phyloP scores from a whole-genome alignment of 2,329 filamentous ascomycete species.

The Xylariaceae sp. region DNA sequence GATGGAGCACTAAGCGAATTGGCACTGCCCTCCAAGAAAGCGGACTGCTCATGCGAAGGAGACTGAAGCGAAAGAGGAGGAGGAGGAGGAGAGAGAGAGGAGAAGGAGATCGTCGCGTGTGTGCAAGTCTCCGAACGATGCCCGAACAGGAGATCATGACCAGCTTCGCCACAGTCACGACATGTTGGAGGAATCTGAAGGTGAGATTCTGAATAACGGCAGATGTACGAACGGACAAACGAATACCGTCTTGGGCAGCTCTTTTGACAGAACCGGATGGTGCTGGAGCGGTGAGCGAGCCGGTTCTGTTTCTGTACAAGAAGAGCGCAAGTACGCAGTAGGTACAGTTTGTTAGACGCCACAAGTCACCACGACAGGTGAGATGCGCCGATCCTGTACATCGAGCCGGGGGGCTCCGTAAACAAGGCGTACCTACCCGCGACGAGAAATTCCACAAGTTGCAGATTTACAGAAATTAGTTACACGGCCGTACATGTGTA shows the following conservation, averaged over 20 bases:
- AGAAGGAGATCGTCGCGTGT: not conserved
- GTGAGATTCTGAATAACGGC: not conserved
- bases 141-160: not conserved
- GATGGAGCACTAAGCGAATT: conserved; percentile 9
- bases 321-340: no score
- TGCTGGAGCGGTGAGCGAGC: not conserved
- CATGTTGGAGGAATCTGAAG: not conserved
- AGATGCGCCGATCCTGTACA: conserved; percentile 10
- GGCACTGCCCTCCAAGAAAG: no score
- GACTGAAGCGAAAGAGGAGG: not conserved
- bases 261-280: not conserved
- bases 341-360: conserved; percentile 6
- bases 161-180: not conserved
- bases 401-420: conserved; percentile 13
- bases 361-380: conserved; percentile 12
- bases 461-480: no score
- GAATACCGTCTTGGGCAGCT: no score
- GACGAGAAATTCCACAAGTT: not conserved
- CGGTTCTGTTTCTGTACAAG: not conserved
- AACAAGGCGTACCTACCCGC: conserved; percentile 21
- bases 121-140: not conserved
- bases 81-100: not conserved
- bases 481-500: not conserved
- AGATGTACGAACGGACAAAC: no score
- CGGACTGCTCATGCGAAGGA: no score